These are phyloP conservation scores for Canna indica DNA, from an alignment of 176 grass and related monocot genomes.

Conservation along the genomic window DNA sequence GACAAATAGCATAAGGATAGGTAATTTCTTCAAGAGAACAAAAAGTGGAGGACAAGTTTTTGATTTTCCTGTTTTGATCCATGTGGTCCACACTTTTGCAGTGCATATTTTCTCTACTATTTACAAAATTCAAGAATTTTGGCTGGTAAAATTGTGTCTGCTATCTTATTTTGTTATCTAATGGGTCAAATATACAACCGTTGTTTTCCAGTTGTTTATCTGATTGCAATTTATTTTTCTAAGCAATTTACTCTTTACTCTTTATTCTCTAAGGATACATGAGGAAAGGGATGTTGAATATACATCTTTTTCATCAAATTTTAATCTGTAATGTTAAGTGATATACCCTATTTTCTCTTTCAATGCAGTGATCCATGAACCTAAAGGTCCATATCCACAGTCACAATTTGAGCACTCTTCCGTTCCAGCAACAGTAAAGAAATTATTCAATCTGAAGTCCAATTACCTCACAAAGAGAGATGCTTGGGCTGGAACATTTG, in stretches of 20 bases:
- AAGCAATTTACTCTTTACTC: not conserved
- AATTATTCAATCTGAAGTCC: constrained; percentile 77
- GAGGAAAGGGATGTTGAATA: not conserved
- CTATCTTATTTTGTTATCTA: not conserved
- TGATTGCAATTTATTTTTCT: not conserved
- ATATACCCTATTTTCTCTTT: constrained; percentile 19
- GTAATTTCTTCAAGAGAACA: not conserved
- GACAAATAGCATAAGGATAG: not conserved
- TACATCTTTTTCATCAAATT: not conserved
- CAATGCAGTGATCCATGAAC: constrained; percentile 69
- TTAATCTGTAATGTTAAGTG: not conserved
- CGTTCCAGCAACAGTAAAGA: constrained; percentile 68
- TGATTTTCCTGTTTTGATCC: not conserved
- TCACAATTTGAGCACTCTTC: constrained; percentile 92
- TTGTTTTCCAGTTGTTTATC: not conserved
- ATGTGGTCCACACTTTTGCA: not conserved
- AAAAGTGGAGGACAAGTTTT: not conserved
- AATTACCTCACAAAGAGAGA: constrained; percentile 94
- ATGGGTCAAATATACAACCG: not conserved
- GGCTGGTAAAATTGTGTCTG: not conserved
- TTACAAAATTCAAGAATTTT: not conserved
- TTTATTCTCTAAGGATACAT: not conserved
- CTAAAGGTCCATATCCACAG: constrained; percentile 37
- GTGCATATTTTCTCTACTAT: not conserved
- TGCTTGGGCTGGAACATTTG: constrained; percentile 79